These are phyloP conservation scores for Quercus lobata DNA, from an alignment of 331 rosid genomes.

Conservation along the genomic window DNA sequence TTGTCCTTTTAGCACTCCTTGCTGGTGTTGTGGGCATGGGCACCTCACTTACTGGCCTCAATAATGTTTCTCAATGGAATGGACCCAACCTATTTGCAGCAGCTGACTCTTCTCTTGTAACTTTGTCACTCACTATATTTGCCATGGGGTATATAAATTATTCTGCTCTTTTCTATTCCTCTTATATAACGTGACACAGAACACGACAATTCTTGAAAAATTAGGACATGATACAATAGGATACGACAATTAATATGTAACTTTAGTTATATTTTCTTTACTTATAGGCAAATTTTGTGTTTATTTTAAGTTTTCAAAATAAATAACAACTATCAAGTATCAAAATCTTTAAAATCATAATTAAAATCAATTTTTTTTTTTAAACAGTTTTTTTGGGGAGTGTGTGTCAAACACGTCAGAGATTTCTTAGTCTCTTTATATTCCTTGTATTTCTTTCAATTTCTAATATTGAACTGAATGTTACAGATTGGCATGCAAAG, in stretches of 20 bases:
- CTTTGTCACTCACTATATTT: constrained; percentile 71
- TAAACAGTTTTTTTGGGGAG: too few species aligned
- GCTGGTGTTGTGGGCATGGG: constrained; percentile 83
- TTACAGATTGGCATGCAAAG: constrained; percentile 89
- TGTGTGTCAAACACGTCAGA: too few species aligned
- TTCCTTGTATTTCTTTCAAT: not conserved
- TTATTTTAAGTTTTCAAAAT: not conserved
- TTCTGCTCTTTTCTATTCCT: not conserved
- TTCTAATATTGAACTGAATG: not conserved
- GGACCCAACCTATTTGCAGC: constrained; percentile 51
- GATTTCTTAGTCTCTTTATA: not conserved
- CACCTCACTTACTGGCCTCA: constrained; percentile 66
- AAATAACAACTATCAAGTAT: too few species aligned
- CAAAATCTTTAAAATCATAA: too few species aligned
- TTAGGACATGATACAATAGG: too few species aligned
- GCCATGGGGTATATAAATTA: constrained; percentile 70
- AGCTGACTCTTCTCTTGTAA: constrained; percentile 58
- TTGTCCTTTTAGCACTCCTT: constrained; percentile 63
- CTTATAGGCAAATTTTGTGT: too few species aligned
- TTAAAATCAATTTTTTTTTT: too few species aligned
- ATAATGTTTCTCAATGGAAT: constrained; percentile 48
- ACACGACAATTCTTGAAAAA: not conserved
- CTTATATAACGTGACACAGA: not conserved
- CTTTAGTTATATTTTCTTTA: too few species aligned
- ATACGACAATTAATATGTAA: too few species aligned